A percentile compares a stretch with the other conserved stretches of the same genome.
Evolutionary conservation across 257 asterid species (phyloP).

Genomic region (Paraleonurus japonicus): DNA sequence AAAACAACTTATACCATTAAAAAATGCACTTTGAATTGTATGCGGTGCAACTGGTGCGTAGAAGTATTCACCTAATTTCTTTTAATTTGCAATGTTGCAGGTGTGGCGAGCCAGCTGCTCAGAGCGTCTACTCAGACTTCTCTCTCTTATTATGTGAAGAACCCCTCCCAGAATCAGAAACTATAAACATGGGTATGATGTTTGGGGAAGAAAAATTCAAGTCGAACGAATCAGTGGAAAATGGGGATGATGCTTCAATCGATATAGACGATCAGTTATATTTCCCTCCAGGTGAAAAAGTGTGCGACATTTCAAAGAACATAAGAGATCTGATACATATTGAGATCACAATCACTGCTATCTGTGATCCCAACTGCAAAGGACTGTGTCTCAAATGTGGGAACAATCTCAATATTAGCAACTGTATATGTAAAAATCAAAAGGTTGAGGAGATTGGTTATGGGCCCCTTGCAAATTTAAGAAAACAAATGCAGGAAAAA

Average conservation of each 20-base stretch:
- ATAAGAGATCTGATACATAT: slow-evolving; percentile 82
- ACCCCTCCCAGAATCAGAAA: slow-evolving; percentile 65
- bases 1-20: not conserved
- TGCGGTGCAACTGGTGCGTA: no score
- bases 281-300: slow-evolving; percentile 59
- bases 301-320: slow-evolving; percentile 78
- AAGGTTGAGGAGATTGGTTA: slow-evolving; percentile 38
- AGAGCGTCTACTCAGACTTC: slow-evolving; percentile 70
- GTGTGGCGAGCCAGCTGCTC: slow-evolving; percentile 85
- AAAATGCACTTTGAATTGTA: no score
- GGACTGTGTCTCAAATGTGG: slow-evolving; percentile 83
- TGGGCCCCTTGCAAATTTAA: slow-evolving; percentile 72
- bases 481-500: slow-evolving; percentile 63
- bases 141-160: slow-evolving; percentile 65
- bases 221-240: slow-evolving; percentile 30
- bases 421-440: slow-evolving; percentile 44
- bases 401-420: slow-evolving; percentile 54
- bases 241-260: slow-evolving; percentile 39
- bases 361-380: slow-evolving; percentile 70
- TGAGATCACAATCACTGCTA: slow-evolving; percentile 72
- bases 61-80: no score
- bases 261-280: slow-evolving; percentile 73
- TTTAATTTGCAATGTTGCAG: slow-evolving; percentile 35
- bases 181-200: slow-evolving; percentile 51
- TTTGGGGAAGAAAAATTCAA: slow-evolving; percentile 48